A percentile compares a stretch with the other conserved stretches of the same genome.
These are phyloP conservation scores for Talaromyces sp. DNA, from an alignment of 2,329 filamentous ascomycete species.

Conservation along the genomic window DNA sequence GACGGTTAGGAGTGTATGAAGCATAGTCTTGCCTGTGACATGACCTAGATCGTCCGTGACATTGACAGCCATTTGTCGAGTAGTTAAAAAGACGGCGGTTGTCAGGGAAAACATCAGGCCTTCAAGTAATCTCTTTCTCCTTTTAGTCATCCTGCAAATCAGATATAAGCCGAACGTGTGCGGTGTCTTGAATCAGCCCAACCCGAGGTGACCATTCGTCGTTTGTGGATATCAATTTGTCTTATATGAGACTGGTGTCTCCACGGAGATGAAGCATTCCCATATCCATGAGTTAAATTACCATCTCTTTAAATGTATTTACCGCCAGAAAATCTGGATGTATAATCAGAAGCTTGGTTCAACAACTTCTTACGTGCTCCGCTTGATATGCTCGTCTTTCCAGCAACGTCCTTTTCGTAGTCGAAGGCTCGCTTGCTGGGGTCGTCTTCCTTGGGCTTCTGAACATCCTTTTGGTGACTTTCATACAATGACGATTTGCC, in stretches of 20 bases:
- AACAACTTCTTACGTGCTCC: constrained; percentile 71
- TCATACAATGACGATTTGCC: constrained; percentile 62
- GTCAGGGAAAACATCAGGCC: neutral
- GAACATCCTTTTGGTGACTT: constrained; percentile 48
- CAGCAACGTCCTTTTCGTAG: constrained; percentile 82
- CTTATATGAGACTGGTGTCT: neutral
- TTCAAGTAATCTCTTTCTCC: neutral
- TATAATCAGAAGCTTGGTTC: constrained; percentile 71
- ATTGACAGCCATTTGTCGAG: neutral
- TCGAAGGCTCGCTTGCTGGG: constrained; percentile 83
- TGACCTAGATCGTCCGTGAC: neutral
- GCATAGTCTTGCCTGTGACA: neutral
- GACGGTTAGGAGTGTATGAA: neutral
- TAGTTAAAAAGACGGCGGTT: neutral
- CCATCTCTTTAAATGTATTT: constrained; percentile 46
- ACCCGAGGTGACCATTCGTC: neutral
- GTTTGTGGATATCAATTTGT: neutral
- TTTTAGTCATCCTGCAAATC: neutral
- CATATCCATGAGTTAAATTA: neutral
- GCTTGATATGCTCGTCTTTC: constrained; percentile 65
- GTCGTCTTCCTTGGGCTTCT: constrained; percentile 64
- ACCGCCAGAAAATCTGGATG: constrained; percentile 70
- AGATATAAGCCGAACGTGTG: neutral
- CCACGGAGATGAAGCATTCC: neutral
- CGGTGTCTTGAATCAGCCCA: no score